Conservation (phyloP, 176 grass and related monocot genomes). For the Oryza nivara region DNA sequence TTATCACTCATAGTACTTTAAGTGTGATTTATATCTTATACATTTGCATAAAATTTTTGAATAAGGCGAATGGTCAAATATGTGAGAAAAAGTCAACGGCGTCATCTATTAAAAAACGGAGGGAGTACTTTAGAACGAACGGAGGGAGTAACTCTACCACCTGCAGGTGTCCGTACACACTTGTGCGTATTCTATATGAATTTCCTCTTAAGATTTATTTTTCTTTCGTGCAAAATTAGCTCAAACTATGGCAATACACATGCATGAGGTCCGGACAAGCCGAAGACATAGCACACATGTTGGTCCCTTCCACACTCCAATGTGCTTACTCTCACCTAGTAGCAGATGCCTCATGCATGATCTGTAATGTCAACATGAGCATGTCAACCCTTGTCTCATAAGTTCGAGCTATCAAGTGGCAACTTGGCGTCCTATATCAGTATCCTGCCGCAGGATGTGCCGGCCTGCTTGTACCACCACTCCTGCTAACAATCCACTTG, state of each 20-base stretch:
- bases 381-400: conserved; percentile 35
- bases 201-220: too few relatives aligned
- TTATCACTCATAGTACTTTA: too few relatives aligned
- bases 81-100: too few relatives aligned
- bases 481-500: not conserved
- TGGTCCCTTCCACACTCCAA: conserved; percentile 23
- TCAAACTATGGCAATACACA: not conserved
- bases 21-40: too few relatives aligned
- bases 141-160: too few relatives aligned
- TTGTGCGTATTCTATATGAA: too few relatives aligned
- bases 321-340: not conserved
- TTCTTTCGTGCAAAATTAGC: too few relatives aligned
- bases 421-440: not conserved
- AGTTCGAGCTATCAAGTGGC: not conserved
- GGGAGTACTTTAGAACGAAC: too few relatives aligned
- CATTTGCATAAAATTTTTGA: too few relatives aligned
- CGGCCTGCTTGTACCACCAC: not conserved
- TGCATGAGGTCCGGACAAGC: not conserved
- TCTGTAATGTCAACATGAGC: not conserved
- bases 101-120: too few relatives aligned
- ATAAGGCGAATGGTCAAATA: too few relatives aligned
- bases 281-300: not conserved
- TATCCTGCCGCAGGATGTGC: not conserved
- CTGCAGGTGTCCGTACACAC: too few relatives aligned
- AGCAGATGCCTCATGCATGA: not conserved